A percentile compares a stretch with the other conserved stretches of the same genome.
Evolutionary conservation across 2,329 filamentous ascomycete species (phyloP).

Genomic region (Colletotrichum filicis): DNA sequence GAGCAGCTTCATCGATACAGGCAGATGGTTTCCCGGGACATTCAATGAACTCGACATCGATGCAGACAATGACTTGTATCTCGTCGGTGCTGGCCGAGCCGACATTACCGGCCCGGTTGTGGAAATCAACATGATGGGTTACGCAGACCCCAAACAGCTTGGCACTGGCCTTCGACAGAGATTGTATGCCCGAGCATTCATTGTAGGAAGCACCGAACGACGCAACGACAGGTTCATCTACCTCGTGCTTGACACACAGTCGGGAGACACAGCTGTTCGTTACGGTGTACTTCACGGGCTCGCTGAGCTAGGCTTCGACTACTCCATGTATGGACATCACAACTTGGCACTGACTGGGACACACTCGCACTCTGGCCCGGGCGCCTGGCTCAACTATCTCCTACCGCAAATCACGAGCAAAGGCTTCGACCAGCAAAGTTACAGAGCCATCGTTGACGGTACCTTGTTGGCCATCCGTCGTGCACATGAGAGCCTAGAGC

Average conservation of each 20-base stretch:
- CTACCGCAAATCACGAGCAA: slow-evolving; percentile 88
- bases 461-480: slow-evolving; percentile 81
- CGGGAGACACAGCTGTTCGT: slow-evolving; percentile 87
- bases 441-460: slow-evolving; percentile 87
- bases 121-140: slow-evolving; percentile 91
- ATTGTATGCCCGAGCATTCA: slow-evolving; percentile 87
- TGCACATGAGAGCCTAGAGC: slow-evolving; percentile 70
- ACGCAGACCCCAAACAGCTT: slow-evolving; percentile 82
- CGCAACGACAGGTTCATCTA: slow-evolving; percentile 83
- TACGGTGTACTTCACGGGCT: slow-evolving; percentile 84
- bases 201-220: slow-evolving; percentile 75
- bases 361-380: slow-evolving; percentile 89
- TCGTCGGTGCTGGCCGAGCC: slow-evolving; percentile 63
- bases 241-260: slow-evolving; percentile 85
- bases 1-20: background rate
- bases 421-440: slow-evolving; percentile 88
- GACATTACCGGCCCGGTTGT: slow-evolving; percentile 79
- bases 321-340: slow-evolving; percentile 78
- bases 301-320: slow-evolving; percentile 74
- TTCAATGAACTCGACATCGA: background rate
- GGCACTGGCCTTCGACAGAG: slow-evolving; percentile 87
- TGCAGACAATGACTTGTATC: slow-evolving; percentile 50
- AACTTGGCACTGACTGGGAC: slow-evolving; percentile 93
- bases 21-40: background rate
- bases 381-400: slow-evolving; percentile 92